Evolutionary conservation across 768 basidiomycete genomes (phyloP), one percentile per base, ranked within the genome.

Genomic region (Postia placenta): DNA sequence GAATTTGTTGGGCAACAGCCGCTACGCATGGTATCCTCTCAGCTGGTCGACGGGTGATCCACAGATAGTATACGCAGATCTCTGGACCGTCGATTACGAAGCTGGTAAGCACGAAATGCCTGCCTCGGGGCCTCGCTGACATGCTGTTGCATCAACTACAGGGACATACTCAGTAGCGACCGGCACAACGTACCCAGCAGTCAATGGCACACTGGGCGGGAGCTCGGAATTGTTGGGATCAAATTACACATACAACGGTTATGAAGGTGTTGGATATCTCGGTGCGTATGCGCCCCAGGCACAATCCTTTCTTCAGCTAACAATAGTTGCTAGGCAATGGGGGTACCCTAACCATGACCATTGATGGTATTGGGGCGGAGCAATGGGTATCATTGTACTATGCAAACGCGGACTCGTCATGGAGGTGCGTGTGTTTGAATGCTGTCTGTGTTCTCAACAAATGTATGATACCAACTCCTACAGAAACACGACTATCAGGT

Each of bases 311-410:
- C 30, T 33, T 7, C 7, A 15, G 30, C 30, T 33, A n/a, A 12
- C 17, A 42, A 14, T 6, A 3, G 1, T 25, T 27, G 14, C 22
- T 51, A 79, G 80, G 80, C 15, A 73, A 80, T 41, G 80, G 79
- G 20, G 81, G 81, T 3, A 72, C 74, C 6, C 64, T 83, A 20
- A 78, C 78, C 0, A 70, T 81, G 42, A 79, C 72, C 51, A 72
- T 82, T 11, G 74, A 78, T 56, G 79, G 81, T 11, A 73, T 65
- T 36, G 80, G 80, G 4, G 57, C 58, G 9, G 66, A 67, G 3
- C 80, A 82, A 56, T 82, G 80, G 81, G 72, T 82, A n/a, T 67
- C 79, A 5, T 61, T 81, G 23, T 79, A 80, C 59, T 79, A 74
- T 58, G 77, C 80, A 4, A 82, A 82, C 56, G 78, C 76, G 25